phyloP scores from a whole-genome alignment of 1,284 basidiomycete genomes.

The Ustilago trichophora region DNA sequence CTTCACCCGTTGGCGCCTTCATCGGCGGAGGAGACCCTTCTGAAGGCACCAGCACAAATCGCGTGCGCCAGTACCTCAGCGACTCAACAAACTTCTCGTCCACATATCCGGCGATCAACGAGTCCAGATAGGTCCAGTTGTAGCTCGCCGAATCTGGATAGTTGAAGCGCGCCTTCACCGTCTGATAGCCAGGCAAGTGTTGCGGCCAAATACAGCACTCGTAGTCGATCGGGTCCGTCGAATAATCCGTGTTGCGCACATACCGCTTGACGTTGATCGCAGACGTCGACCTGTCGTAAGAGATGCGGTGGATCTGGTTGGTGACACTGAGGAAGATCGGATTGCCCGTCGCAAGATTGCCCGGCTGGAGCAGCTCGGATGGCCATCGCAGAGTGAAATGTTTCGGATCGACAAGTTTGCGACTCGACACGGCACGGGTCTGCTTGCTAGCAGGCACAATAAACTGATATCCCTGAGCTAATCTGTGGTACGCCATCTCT shows the following conservation, averaged over 20 bases:
- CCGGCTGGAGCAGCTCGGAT: slow-evolving; percentile 63
- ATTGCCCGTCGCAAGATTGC: slow-evolving; percentile 60
- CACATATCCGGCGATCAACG: slow-evolving; percentile 66
- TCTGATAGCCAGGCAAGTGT: slow-evolving; percentile 84
- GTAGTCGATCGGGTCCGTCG: slow-evolving; percentile 76
- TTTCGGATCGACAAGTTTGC: slow-evolving; percentile 45
- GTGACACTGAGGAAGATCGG: slow-evolving; percentile 92
- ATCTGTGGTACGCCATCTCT: slow-evolving; percentile 89
- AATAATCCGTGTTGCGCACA: slow-evolving; percentile 77
- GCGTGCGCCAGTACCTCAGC: slow-evolving; percentile 82
- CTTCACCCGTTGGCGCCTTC: slow-evolving; percentile 60
- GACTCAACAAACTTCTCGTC: slow-evolving; percentile 62
- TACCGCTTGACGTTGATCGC: slow-evolving; percentile 88
- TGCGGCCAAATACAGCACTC: slow-evolving; percentile 93
- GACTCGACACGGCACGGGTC: slow-evolving; percentile 26
- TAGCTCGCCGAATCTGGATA: slow-evolving; percentile 76
- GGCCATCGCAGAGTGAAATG: slow-evolving; percentile 58
- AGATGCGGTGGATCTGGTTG: slow-evolving; percentile 92
- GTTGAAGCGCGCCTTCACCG: slow-evolving; percentile 78
- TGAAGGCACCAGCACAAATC: slow-evolving; percentile 92
- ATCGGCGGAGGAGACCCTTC: slow-evolving; percentile 74
- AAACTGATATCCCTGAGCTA: slow-evolving; percentile 97
- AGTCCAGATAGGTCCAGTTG: slow-evolving; percentile 68
- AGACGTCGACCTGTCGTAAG: slow-evolving; percentile 79
- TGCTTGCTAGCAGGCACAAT: slow-evolving; percentile 68